phyloP scores from a whole-genome alignment of 2,329 filamentous ascomycete species.

The Neurospora crassa region DNA sequence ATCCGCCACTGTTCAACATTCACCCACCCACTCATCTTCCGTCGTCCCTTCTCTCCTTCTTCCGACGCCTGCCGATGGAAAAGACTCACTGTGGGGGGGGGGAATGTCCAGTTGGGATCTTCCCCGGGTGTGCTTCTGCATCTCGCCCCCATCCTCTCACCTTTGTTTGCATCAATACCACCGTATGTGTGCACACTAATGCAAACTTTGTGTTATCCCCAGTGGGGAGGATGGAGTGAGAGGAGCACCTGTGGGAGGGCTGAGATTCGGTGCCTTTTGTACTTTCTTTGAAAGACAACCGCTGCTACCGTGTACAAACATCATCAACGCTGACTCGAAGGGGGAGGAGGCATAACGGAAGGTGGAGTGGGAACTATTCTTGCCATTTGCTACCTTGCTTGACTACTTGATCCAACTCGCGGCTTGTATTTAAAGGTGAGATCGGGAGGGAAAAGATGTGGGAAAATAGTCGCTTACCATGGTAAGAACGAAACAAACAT shows the following conservation, averaged over 20 bases:
- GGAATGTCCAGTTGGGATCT: neutral
- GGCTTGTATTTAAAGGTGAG: neutral
- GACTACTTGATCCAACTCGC: neutral
- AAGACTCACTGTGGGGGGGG: neutral
- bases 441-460: neutral
- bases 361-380: neutral
- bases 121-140: neutral
- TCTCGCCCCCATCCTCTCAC: neutral
- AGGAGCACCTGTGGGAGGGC: neutral
- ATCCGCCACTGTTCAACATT: neutral
- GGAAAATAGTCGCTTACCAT: neutral
- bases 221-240: neutral
- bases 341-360: neutral
- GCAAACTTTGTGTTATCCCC: neutral
- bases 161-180: neutral
- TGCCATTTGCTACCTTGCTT: neutral
- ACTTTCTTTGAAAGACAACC: neutral
- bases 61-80: neutral
- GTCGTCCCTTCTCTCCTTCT: neutral
- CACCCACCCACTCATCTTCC: neutral
- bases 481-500: neutral
- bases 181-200: neutral
- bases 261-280: neutral
- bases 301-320: neutral
- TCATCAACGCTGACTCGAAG: neutral